Evolutionary conservation across 1,284 basidiomycete genomes (phyloP).

Genomic region (Gastroboletus turbinatus): DNA sequence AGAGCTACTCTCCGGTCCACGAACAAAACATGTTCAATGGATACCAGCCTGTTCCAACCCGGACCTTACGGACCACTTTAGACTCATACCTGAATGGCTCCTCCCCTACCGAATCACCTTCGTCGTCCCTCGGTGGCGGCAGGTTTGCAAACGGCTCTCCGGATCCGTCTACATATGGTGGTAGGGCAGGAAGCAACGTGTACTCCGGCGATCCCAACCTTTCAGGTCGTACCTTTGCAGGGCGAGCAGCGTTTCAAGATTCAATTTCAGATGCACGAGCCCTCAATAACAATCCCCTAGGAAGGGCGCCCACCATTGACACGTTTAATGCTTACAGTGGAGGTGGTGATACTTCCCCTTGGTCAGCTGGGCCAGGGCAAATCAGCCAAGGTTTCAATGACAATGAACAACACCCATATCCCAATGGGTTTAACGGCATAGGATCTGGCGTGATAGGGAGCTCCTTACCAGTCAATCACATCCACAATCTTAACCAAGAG

Average conservation of each 20-base stretch:
- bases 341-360: constrained; percentile 37
- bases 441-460: constrained; percentile 20
- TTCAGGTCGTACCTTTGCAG: constrained; percentile 33
- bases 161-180: constrained; percentile 58
- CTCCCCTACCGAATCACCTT: constrained; percentile 64
- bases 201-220: constrained; percentile 39
- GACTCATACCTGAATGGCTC: constrained; percentile 56
- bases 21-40: constrained; percentile 45
- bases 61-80: constrained; percentile 55
- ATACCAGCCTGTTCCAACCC: constrained; percentile 65
- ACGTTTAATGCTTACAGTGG: constrained; percentile 42
- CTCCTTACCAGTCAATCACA: constrained; percentile 22
- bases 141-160: constrained; percentile 66
- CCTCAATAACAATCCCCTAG: constrained; percentile 36
- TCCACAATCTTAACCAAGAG: constrained; percentile 29
- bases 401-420: constrained; percentile 25
- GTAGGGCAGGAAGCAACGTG: constrained; percentile 42
- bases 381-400: constrained; percentile 23
- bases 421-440: constrained; percentile 27
- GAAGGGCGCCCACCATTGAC: constrained; percentile 42
- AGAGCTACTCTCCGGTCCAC: constrained; percentile 31
- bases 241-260: constrained; percentile 38
- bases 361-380: constrained; percentile 35
- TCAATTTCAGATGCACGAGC: constrained; percentile 35
- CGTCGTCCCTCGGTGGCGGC: constrained; percentile 64